A percentile compares a stretch with the other conserved stretches of the same genome.
These are phyloP conservation scores for Trifolium subterraneum DNA, from an alignment of 306 rosid genomes.

Conservation along the genomic window DNA sequence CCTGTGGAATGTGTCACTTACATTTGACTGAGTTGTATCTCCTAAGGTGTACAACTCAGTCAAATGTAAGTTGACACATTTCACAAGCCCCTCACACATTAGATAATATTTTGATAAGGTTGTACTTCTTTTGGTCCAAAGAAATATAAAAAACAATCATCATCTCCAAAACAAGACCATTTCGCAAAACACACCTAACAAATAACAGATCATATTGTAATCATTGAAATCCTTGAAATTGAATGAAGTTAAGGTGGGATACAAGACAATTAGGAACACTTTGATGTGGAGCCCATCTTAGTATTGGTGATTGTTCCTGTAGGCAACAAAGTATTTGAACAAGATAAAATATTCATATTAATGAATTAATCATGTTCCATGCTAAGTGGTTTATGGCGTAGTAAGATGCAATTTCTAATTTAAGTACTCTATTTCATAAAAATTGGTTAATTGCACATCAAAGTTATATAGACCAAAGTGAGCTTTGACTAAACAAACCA, in stretches of 20 bases:
- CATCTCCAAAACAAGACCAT: conserved; percentile 4
- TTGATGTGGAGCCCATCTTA: neutral
- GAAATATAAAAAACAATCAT: neutral
- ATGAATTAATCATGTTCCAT: neutral
- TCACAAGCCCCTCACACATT: neutral
- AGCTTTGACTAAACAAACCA: neutral
- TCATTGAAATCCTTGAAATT: neutral
- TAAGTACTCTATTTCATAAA: neutral
- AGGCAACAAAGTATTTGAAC: neutral
- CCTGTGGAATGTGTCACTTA: neutral
- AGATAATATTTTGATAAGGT: neutral
- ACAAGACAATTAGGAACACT: conserved; percentile 12
- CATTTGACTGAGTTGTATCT: neutral
- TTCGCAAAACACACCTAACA: neutral
- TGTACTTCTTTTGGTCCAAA: neutral
- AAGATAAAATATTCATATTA: neutral
- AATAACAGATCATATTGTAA: neutral
- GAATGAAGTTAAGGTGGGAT: neutral
- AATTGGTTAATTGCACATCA: neutral
- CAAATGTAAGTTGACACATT: neutral
- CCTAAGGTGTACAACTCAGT: neutral
- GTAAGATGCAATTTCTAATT: neutral
- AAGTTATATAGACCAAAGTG: neutral
- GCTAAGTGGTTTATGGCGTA: too few relatives aligned
- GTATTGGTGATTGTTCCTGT: neutral